Percentiles rank a stretch among this genome's conserved stretches.
Conservation (phyloP, 108 stramenopile species). For the Heterococcus sp. region DNA sequence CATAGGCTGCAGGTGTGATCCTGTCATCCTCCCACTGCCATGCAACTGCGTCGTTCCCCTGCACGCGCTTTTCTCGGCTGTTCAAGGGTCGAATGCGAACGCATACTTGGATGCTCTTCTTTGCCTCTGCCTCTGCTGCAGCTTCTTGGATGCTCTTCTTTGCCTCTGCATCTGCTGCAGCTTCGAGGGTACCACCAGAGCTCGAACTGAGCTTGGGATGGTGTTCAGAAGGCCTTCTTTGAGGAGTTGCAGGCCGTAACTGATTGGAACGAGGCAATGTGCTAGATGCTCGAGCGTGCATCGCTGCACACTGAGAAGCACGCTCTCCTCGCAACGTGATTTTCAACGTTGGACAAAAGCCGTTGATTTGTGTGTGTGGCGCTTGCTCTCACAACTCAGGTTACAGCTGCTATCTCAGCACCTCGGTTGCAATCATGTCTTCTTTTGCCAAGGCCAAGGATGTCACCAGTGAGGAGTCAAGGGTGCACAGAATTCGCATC, state of each 20-base stretch:
- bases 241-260: too few relatives aligned
- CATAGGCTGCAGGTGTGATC: slow-evolving; percentile 38
- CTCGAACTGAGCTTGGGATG: too few relatives aligned
- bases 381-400: too few relatives aligned
- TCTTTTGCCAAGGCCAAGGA: slow-evolving; percentile 30
- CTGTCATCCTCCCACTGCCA: slow-evolving; percentile 45
- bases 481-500: slow-evolving; percentile 94
- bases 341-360: too few relatives aligned
- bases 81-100: slow-evolving; percentile 50
- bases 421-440: slow-evolving; percentile 12
- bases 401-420: neutral
- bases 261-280: too few relatives aligned
- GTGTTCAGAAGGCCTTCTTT: too few relatives aligned
- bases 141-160: neutral
- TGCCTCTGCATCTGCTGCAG: neutral
- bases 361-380: too few relatives aligned
- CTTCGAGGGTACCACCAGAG: too few relatives aligned
- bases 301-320: too few relatives aligned
- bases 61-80: slow-evolving; percentile 23
- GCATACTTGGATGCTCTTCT: slow-evolving; percentile 43
- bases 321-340: too few relatives aligned
- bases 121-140: slow-evolving; percentile 2
- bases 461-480: slow-evolving; percentile 32
- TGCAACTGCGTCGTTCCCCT: slow-evolving; percentile 27
- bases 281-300: too few relatives aligned